Evolutionary conservation across 768 basidiomycete species (phyloP), one percentile per base, ranked within the genome.

Genomic region (Lactarius sanguifluus): DNA sequence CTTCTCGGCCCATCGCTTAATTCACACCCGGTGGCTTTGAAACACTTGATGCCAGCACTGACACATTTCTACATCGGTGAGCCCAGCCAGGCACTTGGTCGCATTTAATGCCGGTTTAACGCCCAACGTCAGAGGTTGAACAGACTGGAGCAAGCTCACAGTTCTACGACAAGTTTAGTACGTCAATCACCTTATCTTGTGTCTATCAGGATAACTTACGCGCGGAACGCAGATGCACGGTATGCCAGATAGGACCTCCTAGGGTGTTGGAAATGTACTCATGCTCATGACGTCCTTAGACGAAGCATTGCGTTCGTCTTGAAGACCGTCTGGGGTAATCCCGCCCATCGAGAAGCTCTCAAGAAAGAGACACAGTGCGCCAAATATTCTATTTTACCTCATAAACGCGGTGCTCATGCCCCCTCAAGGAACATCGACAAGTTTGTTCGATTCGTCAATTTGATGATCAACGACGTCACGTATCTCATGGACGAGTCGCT

Each of bases 381-480:
- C 23, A 9, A 71, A 85, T 79, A 7, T 55, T 61, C 16, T 32
- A 34, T n/a, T 25, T 47, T 43, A 58, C 32, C 30, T 61, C 30
- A 45, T 32, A 50, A 34, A 8, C 20, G 16, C 40, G 9, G 12
- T 58, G 32, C 45, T 59, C 45, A 64, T 62, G 57, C 30, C 23
- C 55, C 59, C 45, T 32, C 23, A 66, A 96, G 92, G 69, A 86
- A 94, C 73, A 88, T 92, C 57, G 94, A 97, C 71, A 91, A 92
- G 77, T 98, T 98, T 75, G 89, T 98, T 61, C 88, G 89, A 64
- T 98, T 99, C 76, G 85, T 96, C 79, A 98, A 99, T 78, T 81
- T 98, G 72, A 91, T 98, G 86, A 97, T 98, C 81, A 98, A 97
- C 82, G 97, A 99, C 72, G 94, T 96, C 62, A 98, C 96, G 10